Evolutionary conservation across 2,329 filamentous ascomycete genomes (phyloP).

Genomic region (Epichloe brachyelytri): DNA sequence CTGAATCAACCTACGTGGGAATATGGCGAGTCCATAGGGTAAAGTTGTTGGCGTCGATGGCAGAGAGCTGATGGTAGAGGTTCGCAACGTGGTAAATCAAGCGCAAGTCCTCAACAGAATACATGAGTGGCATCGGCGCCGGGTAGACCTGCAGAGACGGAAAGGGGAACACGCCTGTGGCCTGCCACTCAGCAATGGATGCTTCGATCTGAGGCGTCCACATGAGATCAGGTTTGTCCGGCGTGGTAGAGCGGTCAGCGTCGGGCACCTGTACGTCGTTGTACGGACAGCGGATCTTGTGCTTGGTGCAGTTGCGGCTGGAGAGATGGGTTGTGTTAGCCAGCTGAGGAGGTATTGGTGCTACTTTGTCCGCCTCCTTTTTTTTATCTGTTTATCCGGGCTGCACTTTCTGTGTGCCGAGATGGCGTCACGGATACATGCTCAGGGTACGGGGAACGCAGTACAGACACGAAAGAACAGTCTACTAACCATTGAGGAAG

Average conservation of each 20-base stretch:
- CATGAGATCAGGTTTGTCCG: slow-evolving; percentile 57
- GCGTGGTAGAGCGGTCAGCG: slow-evolving; percentile 45
- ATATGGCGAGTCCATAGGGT: slow-evolving; percentile 90
- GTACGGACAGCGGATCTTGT: slow-evolving; percentile 96
- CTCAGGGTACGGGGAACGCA: neutral
- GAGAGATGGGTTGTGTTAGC: slow-evolving; percentile 10
- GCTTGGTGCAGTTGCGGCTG: slow-evolving; percentile 96
- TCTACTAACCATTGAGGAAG: slow-evolving; percentile 77
- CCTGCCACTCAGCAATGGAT: slow-evolving; percentile 70
- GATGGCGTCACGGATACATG: slow-evolving; percentile 2
- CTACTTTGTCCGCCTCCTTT: neutral
- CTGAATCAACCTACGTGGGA: slow-evolving; percentile 55
- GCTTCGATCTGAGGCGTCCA: slow-evolving; percentile 80
- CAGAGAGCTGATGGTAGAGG: slow-evolving; percentile 70
- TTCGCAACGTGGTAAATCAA: slow-evolving; percentile 84
- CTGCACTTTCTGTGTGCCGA: neutral
- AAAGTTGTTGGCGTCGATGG: slow-evolving; percentile 66
- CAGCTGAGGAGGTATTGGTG: neutral
- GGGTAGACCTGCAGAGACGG: slow-evolving; percentile 67
- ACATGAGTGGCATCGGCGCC: slow-evolving; percentile 56
- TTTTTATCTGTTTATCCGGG: neutral
- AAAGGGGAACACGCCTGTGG: slow-evolving; percentile 76
- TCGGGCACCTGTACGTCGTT: slow-evolving; percentile 66
- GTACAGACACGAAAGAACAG: neutral
- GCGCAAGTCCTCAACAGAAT: slow-evolving; percentile 67